A percentile compares a stretch with the other conserved stretches of the same genome.
Conservation (phyloP, 2,329 filamentous ascomycete genomes). For the Trichoderma pleuroti region DNA sequence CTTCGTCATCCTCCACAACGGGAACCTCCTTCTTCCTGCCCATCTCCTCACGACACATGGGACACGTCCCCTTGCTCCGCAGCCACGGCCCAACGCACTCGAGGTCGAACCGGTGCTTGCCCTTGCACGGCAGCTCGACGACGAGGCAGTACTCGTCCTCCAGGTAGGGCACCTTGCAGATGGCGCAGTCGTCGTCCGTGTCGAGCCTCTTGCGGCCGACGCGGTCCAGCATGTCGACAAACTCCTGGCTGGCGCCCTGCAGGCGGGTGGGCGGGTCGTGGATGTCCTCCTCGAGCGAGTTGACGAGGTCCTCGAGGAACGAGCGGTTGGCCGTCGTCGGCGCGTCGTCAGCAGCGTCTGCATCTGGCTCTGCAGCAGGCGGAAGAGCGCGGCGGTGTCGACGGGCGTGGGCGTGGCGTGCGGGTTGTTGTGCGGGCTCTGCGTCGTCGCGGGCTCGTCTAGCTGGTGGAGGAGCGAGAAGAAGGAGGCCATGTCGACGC, state of each 20-base stretch:
- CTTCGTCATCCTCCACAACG: constrained; percentile 47
- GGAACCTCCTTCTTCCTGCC: constrained; percentile 51
- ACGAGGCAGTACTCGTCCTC: constrained; percentile 62
- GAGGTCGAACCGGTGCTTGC: constrained; percentile 58
- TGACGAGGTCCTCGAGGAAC: constrained; percentile 50
- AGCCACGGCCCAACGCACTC: constrained; percentile 66
- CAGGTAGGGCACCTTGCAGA: constrained; percentile 59
- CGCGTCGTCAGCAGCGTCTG: constrained; percentile 48
- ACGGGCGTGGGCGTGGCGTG: constrained; percentile 59
- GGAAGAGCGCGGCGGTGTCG: constrained; percentile 55
- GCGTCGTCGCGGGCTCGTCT: constrained; percentile 34
- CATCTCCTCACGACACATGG: constrained; percentile 60
- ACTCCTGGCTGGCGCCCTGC: constrained; percentile 55
- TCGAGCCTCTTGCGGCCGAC: constrained; percentile 50
- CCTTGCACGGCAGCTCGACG: constrained; percentile 61
- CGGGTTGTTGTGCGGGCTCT: constrained; percentile 46
- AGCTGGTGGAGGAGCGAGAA: constrained; percentile 55
- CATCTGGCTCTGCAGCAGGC: constrained; percentile 56
- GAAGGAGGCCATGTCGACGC: constrained; percentile 63
- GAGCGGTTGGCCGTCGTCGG: constrained; percentile 46
- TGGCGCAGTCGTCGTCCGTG: constrained; percentile 55
- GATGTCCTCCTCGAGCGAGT: constrained; percentile 48
- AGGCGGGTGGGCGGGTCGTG: constrained; percentile 50
- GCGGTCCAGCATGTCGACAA: constrained; percentile 57
- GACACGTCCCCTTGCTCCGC: constrained; percentile 60